Evolutionary conservation across 495 filamentous ascomycete species (phyloP).

Genomic region (Xylaria sp.): DNA sequence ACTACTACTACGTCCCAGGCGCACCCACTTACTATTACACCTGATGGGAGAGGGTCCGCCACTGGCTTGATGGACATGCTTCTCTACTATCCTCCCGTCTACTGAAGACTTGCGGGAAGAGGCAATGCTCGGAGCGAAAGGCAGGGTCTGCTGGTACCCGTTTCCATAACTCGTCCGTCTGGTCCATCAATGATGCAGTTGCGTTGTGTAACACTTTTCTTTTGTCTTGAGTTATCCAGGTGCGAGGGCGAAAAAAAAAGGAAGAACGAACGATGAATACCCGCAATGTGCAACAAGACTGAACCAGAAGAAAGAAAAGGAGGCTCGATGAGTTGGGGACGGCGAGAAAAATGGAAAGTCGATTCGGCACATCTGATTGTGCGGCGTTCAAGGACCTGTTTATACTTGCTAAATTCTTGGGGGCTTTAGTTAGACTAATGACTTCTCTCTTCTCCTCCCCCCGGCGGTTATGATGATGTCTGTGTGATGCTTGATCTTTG

Average conservation of each 20-base stretch:
- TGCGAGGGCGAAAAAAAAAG: neutral
- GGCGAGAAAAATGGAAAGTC: neutral
- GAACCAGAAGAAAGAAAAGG: neutral
- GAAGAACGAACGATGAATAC: neutral
- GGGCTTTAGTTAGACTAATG: neutral
- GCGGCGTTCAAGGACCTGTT: neutral
- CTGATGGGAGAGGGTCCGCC: neutral
- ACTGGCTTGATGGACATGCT: neutral
- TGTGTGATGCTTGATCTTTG: neutral
- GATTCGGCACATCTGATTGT: neutral
- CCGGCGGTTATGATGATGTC: neutral
- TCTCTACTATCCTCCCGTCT: neutral
- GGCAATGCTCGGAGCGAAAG: neutral
- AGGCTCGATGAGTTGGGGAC: neutral
- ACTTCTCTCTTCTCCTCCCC: neutral
- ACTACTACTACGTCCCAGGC: conserved; percentile 5
- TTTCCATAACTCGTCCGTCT: neutral
- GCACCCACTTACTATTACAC: neutral
- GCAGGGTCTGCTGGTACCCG: neutral
- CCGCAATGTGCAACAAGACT: neutral
- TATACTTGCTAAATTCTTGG: neutral
- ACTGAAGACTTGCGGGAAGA: neutral
- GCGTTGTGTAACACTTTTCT: neutral
- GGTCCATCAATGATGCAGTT: neutral
- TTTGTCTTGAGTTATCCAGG: neutral